These are phyloP conservation scores for Blastobotrys parvus DNA, from an alignment of 805 yeast genomes.

Conservation along the genomic window DNA sequence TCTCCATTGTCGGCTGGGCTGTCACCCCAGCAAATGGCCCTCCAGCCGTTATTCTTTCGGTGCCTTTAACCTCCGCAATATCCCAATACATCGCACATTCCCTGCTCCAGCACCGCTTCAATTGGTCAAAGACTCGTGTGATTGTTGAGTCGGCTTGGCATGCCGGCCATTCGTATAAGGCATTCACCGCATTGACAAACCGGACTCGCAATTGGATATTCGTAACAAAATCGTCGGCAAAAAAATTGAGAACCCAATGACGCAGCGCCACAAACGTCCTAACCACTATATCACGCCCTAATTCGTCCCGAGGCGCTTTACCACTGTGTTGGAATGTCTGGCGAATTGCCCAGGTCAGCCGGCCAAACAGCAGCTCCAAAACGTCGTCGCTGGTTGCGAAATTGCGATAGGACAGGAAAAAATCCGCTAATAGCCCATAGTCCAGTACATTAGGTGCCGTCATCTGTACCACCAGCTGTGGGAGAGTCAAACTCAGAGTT, in stretches of 20 bases:
- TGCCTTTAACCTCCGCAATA: slow-evolving; percentile 11
- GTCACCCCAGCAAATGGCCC: slow-evolving; percentile 23
- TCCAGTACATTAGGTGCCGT: slow-evolving; percentile 71
- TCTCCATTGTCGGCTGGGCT: background rate
- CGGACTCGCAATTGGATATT: slow-evolving; percentile 39
- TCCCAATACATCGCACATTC: slow-evolving; percentile 30
- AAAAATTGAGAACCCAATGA: slow-evolving; percentile 86
- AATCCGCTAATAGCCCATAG: slow-evolving; percentile 73
- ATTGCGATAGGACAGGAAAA: slow-evolving; percentile 73
- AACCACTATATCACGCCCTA: slow-evolving; percentile 61
- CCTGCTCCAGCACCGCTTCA: slow-evolving; percentile 44
- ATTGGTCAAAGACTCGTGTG: slow-evolving; percentile 33
- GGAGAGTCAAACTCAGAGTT: slow-evolving; percentile 12
- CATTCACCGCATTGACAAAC: slow-evolving; percentile 34
- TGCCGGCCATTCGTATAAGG: slow-evolving; percentile 21
- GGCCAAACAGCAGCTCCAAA: slow-evolving; percentile 49
- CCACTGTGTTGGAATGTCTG: background rate
- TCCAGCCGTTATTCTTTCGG: slow-evolving; percentile 24
- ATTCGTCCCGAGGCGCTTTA: slow-evolving; percentile 18
- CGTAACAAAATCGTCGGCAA: slow-evolving; percentile 70
- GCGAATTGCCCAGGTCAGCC: slow-evolving; percentile 63
- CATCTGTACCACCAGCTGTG: slow-evolving; percentile 28
- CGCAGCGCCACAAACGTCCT: slow-evolving; percentile 81
- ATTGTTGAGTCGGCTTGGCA: slow-evolving; percentile 20
- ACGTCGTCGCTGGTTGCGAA: slow-evolving; percentile 54